Conservation (phyloP, 1,284 basidiomycete species). For the Ustilago tritici region DNA sequence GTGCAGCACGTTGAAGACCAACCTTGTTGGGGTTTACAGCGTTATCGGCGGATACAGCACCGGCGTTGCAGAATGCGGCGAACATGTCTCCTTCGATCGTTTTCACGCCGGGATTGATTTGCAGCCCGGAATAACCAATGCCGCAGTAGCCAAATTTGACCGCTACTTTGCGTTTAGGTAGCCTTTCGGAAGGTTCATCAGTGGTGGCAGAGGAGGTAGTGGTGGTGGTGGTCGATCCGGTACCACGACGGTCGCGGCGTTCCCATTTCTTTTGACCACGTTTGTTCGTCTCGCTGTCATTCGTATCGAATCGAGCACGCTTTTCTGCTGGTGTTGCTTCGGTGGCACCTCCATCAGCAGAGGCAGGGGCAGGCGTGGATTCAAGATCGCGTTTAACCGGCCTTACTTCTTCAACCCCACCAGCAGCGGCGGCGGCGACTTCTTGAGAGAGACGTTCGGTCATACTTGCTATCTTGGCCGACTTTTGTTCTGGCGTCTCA, state of each 20-base stretch:
- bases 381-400: slow-evolving; percentile 25
- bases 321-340: background rate
- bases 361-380: background rate
- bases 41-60: slow-evolving; percentile 92
- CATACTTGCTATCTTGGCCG: slow-evolving; percentile 36
- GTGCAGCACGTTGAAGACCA: slow-evolving; percentile 85
- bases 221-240: slow-evolving; percentile 5
- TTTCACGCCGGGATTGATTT: slow-evolving; percentile 78
- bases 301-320: background rate
- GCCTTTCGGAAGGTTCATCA: slow-evolving; percentile 37
- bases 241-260: slow-evolving; percentile 41
- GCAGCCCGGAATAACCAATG: slow-evolving; percentile 87
- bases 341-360: background rate
- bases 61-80: slow-evolving; percentile 85
- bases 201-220: background rate
- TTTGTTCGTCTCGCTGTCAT: background rate
- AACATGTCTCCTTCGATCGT: slow-evolving; percentile 95
- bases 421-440: slow-evolving; percentile 16
- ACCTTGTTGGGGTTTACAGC: slow-evolving; percentile 91
- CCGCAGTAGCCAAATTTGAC: slow-evolving; percentile 74
- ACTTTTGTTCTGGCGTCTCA: slow-evolving; percentile 29
- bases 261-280: slow-evolving; percentile 33
- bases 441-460: slow-evolving; percentile 22
- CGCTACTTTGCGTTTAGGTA: slow-evolving; percentile 74
- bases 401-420: background rate